Evolutionary conservation across 1,284 basidiomycete genomes (phyloP).

Genomic region (Microbotryum silenes-acaulis): DNA sequence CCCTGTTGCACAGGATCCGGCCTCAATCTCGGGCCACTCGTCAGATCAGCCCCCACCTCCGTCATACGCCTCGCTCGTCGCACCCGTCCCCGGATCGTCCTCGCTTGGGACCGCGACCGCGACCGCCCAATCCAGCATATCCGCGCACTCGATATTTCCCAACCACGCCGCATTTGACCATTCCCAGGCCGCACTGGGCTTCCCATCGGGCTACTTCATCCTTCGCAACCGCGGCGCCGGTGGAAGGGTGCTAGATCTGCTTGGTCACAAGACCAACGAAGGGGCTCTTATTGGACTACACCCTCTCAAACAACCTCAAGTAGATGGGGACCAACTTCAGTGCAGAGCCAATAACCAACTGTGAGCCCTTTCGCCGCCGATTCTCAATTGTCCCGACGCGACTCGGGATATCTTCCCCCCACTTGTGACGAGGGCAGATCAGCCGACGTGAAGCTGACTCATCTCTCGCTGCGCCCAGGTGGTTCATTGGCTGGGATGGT

Average conservation of each 20-base stretch:
- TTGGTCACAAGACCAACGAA: constrained; percentile 10
- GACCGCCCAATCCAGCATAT: no score
- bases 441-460: not conserved
- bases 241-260: constrained; percentile 21
- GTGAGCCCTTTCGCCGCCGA: not conserved
- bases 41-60: no score
- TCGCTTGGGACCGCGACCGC: no score
- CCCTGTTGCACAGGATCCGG: no score
- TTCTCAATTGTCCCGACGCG: not conserved
- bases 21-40: no score
- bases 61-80: no score
- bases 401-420: not conserved
- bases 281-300: constrained; percentile 23
- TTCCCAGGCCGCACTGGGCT: not conserved
- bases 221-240: constrained; percentile 19
- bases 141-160: no score
- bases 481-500: constrained; percentile 23
- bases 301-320: constrained; percentile 24
- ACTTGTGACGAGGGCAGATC: constrained; percentile 17
- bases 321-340: constrained; percentile 1
- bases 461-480: not conserved
- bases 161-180: constrained; percentile 14
- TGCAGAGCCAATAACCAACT: constrained; percentile 6
- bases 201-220: constrained; percentile 27
- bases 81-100: no score